Conservation (phyloP, 23 red algal species). For the Gracilaria domingensis region DNA sequence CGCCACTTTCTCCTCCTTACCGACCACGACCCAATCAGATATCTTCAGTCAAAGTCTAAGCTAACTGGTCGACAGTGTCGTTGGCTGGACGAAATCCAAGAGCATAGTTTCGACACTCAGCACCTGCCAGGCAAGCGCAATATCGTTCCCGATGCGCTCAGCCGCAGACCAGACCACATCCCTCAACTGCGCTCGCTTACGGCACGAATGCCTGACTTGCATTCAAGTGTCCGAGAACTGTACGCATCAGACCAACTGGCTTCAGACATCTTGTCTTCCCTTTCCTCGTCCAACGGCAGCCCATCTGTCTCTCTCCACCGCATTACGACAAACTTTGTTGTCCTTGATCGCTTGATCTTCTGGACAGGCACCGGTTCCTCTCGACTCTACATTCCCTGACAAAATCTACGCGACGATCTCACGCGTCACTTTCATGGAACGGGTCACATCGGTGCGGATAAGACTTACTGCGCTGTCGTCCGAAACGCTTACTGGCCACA, state of each 20-base stretch:
- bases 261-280: too few relatives aligned
- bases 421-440: slow-evolving; percentile 6
- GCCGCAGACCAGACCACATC: background rate
- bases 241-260: background rate
- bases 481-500: slow-evolving; percentile 11
- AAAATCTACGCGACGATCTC: background rate
- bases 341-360: background rate
- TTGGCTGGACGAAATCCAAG: too few relatives aligned
- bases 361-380: background rate
- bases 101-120: too few relatives aligned
- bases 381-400: background rate
- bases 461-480: background rate
- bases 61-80: slow-evolving; percentile 5
- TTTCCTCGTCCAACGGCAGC: too few relatives aligned
- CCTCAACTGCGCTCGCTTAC: background rate
- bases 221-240: background rate
- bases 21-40: slow-evolving; percentile 27
- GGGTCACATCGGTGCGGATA: slow-evolving; percentile 1
- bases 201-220: background rate
- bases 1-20: background rate
- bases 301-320: background rate
- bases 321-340: background rate
- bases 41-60: slow-evolving; percentile 14
- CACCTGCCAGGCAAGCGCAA: background rate
- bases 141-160: slow-evolving; percentile 5